These are phyloP conservation scores for Dothiorella sarmentorum DNA, from an alignment of 2,329 filamentous ascomycete species.

Conservation along the genomic window DNA sequence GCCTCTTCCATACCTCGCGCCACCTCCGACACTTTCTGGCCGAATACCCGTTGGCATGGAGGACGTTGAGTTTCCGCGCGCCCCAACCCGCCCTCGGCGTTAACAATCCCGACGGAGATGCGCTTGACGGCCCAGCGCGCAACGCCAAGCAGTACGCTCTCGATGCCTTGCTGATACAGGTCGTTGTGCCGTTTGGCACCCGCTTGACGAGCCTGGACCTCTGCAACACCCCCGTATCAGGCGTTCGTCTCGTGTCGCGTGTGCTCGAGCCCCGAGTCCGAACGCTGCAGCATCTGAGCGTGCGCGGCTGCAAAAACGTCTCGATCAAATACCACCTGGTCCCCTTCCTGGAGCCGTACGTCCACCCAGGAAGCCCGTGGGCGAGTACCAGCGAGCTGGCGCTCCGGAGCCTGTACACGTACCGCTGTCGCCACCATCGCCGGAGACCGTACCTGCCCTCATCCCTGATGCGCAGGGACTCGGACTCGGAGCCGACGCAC, in stretches of 20 bases:
- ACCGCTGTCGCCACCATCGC: slow-evolving; percentile 60
- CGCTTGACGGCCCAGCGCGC: slow-evolving; percentile 40
- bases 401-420: slow-evolving; percentile 59
- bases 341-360: slow-evolving; percentile 50
- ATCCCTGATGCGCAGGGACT: slow-evolving; percentile 54
- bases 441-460: slow-evolving; percentile 57
- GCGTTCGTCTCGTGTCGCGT: slow-evolving; percentile 53
- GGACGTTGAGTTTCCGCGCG: slow-evolving; percentile 57
- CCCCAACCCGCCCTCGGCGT: slow-evolving; percentile 38
- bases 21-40: slow-evolving; percentile 54
- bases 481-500: slow-evolving; percentile 59
- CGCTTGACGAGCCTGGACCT: slow-evolving; percentile 56
- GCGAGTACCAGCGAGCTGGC: slow-evolving; percentile 45
- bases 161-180: slow-evolving; percentile 55
- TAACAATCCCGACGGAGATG: slow-evolving; percentile 35
- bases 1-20: slow-evolving; percentile 56
- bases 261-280: slow-evolving; percentile 53
- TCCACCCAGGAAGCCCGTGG: slow-evolving; percentile 41
- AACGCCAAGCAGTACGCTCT: slow-evolving; percentile 57
- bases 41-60: slow-evolving; percentile 59
- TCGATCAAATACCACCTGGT: slow-evolving; percentile 63
- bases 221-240: slow-evolving; percentile 59
- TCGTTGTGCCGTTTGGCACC: slow-evolving; percentile 55
- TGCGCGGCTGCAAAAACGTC: slow-evolving; percentile 62
- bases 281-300: slow-evolving; percentile 57